phyloP scores from a whole-genome alignment of 495 filamentous ascomycete species.

The Hypoxylon intermedium region DNA sequence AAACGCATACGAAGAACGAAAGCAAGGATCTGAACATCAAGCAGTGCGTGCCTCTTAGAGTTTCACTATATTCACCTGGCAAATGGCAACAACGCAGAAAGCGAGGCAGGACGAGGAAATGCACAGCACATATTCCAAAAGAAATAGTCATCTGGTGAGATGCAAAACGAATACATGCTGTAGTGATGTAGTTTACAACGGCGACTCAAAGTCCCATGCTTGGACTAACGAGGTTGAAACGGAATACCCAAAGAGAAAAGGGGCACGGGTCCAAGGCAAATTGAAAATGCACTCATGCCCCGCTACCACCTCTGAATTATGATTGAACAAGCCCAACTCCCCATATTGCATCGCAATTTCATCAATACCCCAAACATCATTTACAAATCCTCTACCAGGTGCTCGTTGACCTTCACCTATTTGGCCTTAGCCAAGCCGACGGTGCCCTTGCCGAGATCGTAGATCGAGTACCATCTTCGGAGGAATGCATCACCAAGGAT shows the following conservation, averaged over 20 bases:
- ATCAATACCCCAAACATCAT: conserved; percentile 7
- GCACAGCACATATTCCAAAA: neutral
- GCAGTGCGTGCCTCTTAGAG: too few relatives aligned
- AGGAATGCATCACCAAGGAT: conserved; percentile 99
- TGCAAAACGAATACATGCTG: conserved; percentile 29
- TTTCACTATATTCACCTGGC: neutral
- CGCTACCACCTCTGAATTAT: conserved; percentile 27
- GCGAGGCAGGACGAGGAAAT: neutral
- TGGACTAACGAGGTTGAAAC: conserved; percentile 15
- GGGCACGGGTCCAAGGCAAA: neutral
- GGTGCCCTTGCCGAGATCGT: conserved; percentile 82
- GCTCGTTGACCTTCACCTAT: conserved; percentile 41
- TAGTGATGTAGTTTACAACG: conserved; percentile 32
- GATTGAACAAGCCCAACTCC: conserved; percentile 21
- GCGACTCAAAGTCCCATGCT: conserved; percentile 31
- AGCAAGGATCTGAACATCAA: too few relatives aligned
- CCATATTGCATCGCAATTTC: conserved; percentile 22
- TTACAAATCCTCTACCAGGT: conserved; percentile 9
- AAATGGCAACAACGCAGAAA: too few relatives aligned
- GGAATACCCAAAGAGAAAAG: conserved; percentile 29
- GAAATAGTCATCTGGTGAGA: neutral
- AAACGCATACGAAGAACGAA: too few relatives aligned
- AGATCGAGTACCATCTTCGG: conserved; percentile 95
- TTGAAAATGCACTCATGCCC: conserved; percentile 28
- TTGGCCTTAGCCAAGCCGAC: conserved; percentile 90